Conservation (phyloP, 1,139 yeast genomes). For the Suhomyces maxii region DNA sequence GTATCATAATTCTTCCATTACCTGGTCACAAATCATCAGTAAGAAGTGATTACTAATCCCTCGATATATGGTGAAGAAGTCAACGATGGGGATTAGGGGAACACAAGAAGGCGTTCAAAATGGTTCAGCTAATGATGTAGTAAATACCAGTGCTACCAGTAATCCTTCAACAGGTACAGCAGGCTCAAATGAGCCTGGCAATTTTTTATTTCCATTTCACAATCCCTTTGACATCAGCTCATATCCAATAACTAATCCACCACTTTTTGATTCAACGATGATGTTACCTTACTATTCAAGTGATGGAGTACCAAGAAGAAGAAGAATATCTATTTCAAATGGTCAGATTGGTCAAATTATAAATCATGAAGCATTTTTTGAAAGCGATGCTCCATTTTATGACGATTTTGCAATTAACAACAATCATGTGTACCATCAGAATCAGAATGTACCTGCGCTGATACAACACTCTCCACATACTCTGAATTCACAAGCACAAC, state of each 20-base stretch:
- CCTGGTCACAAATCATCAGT: no score
- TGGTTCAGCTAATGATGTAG: not conserved
- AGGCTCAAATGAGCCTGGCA: constrained; percentile 4
- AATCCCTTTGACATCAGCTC: constrained; percentile 45
- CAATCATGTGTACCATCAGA: not conserved
- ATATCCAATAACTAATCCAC: constrained; percentile 67
- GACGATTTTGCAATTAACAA: constrained; percentile 14
- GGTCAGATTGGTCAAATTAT: constrained; percentile 77
- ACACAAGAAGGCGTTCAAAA: not conserved
- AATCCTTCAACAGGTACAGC: constrained; percentile 1
- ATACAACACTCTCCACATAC: not conserved
- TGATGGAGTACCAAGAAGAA: constrained; percentile 51
- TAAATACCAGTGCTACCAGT: not conserved
- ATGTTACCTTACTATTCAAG: constrained; percentile 37
- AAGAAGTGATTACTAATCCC: no score
- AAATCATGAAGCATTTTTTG: constrained; percentile 45
- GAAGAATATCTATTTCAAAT: constrained; percentile 70
- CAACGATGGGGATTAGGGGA: no score
- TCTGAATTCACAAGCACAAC: not conserved
- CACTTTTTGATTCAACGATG: constrained; percentile 58
- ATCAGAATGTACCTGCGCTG: not conserved
- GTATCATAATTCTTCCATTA: no score
- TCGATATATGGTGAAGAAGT: no score
- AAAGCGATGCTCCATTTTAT: constrained; percentile 20
- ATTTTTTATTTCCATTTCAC: constrained; percentile 21